phyloP scores from a whole-genome alignment of 164 flowering plant species.

The Macadamia integrifolia region DNA sequence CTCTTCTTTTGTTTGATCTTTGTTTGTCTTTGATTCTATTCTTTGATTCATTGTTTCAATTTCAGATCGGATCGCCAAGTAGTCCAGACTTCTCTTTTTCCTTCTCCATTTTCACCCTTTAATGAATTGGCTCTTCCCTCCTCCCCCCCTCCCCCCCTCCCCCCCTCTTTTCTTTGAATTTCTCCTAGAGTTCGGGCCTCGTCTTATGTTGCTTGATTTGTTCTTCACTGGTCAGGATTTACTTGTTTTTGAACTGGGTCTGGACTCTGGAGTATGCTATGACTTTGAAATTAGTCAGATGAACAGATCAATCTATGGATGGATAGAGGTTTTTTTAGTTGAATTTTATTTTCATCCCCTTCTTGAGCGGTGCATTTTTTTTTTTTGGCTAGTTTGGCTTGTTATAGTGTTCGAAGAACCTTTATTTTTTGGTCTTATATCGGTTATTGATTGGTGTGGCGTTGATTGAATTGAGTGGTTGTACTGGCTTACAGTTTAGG shows the following conservation, averaged over 20 bases:
- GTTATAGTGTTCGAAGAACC: too few relatives aligned
- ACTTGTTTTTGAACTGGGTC: neutral
- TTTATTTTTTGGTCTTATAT: too few relatives aligned
- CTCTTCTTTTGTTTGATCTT: neutral
- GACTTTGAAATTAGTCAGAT: neutral
- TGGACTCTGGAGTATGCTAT: neutral
- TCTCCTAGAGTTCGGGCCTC: too few relatives aligned
- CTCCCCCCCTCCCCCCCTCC: too few relatives aligned
- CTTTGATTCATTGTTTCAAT: neutral
- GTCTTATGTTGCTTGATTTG: neutral
- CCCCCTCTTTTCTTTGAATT: neutral
- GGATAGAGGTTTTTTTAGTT: neutral
- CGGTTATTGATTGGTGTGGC: too few relatives aligned
- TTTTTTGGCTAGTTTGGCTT: too few relatives aligned
- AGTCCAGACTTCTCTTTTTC: neutral
- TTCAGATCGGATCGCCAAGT: slow-evolving; percentile 9
- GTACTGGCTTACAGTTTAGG: too few relatives aligned
- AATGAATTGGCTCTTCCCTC: neutral
- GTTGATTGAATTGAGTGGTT: too few relatives aligned
- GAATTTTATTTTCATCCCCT: too few relatives aligned
- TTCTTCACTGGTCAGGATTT: neutral
- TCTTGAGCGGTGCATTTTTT: too few relatives aligned
- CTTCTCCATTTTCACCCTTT: neutral
- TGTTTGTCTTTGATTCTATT: neutral
- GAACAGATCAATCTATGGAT: neutral